These are phyloP conservation scores for Artemisia argyi DNA, from an alignment of 129 eudicot genomes.

Conservation along the genomic window DNA sequence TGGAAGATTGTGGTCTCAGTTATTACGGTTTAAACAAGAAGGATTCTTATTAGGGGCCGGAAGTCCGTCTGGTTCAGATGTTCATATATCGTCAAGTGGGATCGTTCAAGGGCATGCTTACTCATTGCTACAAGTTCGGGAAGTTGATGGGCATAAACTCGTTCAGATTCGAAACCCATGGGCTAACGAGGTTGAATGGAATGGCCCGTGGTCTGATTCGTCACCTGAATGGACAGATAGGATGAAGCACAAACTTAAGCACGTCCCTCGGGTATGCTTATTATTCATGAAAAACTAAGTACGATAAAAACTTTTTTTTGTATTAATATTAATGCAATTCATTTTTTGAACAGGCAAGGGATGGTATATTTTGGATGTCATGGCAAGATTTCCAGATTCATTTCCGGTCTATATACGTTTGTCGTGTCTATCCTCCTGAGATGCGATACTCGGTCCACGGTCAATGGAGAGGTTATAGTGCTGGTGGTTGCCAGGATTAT, in stretches of 20 bases:
- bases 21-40: conserved; percentile 93
- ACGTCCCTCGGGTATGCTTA: conserved; percentile 67
- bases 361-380: conserved; percentile 99
- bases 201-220: conserved; percentile 98
- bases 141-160: conserved; percentile 89
- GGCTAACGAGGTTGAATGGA: conserved; percentile 99
- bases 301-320: not conserved
- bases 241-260: conserved; percentile 96
- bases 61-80: conserved; percentile 98
- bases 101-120: conserved; percentile 99
- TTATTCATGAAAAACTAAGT: too few relatives aligned
- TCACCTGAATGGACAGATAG: conserved; percentile 98
- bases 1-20: conserved; percentile 97
- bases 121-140: conserved; percentile 94
- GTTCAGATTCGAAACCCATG: conserved; percentile 98
- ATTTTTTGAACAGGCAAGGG: conserved; percentile 65
- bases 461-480: conserved; percentile 97
- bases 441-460: conserved; percentile 93
- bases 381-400: conserved; percentile 99
- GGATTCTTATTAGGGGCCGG: conserved; percentile 97
- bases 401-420: conserved; percentile 93
- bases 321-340: not conserved
- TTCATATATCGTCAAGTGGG: conserved; percentile 93
- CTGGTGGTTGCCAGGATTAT: conserved; percentile 99
- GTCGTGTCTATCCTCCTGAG: conserved; percentile 98